Evolutionary conservation across 371 early-diverging fungal genomes (phyloP).

Genomic region (Gilbertella persicaria): DNA sequence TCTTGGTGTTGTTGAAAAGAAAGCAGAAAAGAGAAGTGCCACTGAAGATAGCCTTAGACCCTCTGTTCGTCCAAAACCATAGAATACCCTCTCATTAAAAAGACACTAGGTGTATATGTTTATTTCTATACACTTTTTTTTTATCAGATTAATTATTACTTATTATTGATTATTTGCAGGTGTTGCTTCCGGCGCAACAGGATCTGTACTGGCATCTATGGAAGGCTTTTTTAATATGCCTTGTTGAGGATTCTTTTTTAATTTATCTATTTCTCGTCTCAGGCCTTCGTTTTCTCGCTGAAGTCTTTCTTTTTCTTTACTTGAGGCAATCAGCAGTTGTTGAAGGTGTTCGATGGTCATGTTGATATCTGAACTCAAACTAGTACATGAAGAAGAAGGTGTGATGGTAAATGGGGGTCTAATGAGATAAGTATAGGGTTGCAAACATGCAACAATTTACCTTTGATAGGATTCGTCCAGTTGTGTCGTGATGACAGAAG

Average conservation of each 20-base stretch:
- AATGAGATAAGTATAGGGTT: no score
- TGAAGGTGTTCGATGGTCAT: conserved; percentile 28
- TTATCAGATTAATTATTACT: background rate
- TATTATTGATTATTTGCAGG: conserved; percentile 1
- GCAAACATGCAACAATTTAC: no score
- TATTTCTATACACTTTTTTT: no score
- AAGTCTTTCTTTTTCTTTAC: conserved; percentile 26
- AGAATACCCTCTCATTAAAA: conserved; percentile 9
- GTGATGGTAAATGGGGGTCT: background rate
- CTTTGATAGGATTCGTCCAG: conserved; percentile 14
- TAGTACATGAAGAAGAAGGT: background rate
- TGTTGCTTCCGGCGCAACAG: conserved; percentile 20
- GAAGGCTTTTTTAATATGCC: conserved; percentile 6
- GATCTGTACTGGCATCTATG: conserved; percentile 4
- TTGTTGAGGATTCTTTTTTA: conserved; percentile 14
- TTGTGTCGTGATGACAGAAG: background rate
- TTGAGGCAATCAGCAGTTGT: conserved; percentile 14
- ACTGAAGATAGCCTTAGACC: no score
- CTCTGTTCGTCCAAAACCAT: background rate
- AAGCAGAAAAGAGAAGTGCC: conserved; percentile 3
- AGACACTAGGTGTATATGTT: background rate
- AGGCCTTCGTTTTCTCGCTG: conserved; percentile 23
- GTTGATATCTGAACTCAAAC: conserved; percentile 12
- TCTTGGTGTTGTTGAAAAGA: conserved; percentile 9
- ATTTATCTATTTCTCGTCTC: conserved; percentile 22